Evolutionary conservation across 2,329 filamentous ascomycete genomes (phyloP).

Genomic region (Didymella segeticola): DNA sequence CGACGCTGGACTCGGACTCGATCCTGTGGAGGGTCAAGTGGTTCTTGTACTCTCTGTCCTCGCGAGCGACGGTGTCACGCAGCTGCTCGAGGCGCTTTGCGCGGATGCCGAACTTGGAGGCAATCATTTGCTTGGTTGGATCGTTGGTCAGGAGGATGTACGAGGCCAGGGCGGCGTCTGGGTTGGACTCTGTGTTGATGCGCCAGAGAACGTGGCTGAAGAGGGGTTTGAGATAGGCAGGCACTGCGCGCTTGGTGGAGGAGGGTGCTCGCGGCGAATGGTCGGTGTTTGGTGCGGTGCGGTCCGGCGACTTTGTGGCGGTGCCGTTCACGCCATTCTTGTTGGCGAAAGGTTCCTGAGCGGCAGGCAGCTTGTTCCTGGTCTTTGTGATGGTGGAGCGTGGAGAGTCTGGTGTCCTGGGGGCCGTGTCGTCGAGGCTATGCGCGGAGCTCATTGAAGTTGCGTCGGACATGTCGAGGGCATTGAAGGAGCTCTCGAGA

Average conservation of each 20-base stretch:
- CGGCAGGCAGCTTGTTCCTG: slow-evolving; percentile 22
- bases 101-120: slow-evolving; percentile 58
- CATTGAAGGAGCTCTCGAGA: slow-evolving; percentile 46
- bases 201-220: slow-evolving; percentile 61
- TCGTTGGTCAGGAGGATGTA: slow-evolving; percentile 62
- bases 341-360: slow-evolving; percentile 26
- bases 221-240: slow-evolving; percentile 52
- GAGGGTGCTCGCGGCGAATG: slow-evolving; percentile 33
- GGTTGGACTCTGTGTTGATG: slow-evolving; percentile 57
- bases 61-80: slow-evolving; percentile 56
- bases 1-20: slow-evolving; percentile 37
- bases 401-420: slow-evolving; percentile 51
- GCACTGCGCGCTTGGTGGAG: slow-evolving; percentile 43
- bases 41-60: slow-evolving; percentile 57
- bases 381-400: slow-evolving; percentile 45
- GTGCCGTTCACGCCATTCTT: slow-evolving; percentile 26
- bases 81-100: slow-evolving; percentile 59
- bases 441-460: slow-evolving; percentile 54
- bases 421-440: slow-evolving; percentile 45
- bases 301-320: slow-evolving; percentile 30
- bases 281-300: slow-evolving; percentile 40
- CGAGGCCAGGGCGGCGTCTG: slow-evolving; percentile 55
- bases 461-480: slow-evolving; percentile 46
- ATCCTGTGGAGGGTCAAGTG: slow-evolving; percentile 48
- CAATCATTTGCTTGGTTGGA: slow-evolving; percentile 52